Conservation (phyloP, 345 rosid species). For the Gossypium anomalum region DNA sequence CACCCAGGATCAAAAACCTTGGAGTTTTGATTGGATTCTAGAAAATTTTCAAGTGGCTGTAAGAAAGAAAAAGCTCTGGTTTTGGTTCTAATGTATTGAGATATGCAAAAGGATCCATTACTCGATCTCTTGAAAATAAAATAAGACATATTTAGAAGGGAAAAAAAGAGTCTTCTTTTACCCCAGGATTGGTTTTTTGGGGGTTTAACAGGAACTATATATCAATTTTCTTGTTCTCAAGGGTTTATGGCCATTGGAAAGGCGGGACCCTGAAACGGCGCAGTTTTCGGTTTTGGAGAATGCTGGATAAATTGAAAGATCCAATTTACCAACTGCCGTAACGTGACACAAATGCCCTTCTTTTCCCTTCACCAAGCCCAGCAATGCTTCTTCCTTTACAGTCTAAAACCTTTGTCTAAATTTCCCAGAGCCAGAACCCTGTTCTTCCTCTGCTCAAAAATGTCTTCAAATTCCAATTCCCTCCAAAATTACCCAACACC, state of each 20-base stretch:
- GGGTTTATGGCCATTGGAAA: not conserved
- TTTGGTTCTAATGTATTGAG: conserved; percentile 14
- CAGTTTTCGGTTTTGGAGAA: not conserved
- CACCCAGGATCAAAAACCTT: conserved; percentile 23
- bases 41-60: conserved; percentile 1
- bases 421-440: conserved; percentile 31
- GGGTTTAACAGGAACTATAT: not conserved
- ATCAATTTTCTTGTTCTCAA: not conserved
- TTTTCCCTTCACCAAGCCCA: not conserved
- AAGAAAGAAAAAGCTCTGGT: conserved; percentile 9
- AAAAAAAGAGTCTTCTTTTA: not conserved
- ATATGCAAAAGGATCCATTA: conserved; percentile 13
- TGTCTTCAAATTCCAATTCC: conserved; percentile 27
- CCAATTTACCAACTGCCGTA: not conserved
- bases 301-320: not conserved
- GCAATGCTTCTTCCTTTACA: conserved; percentile 18
- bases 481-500: conserved; percentile 55
- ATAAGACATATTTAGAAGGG: conserved; percentile 26
- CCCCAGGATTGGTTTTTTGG: not conserved
- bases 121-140: conserved; percentile 27
- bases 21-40: conserved; percentile 11
- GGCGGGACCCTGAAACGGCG: not conserved
- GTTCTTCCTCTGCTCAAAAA: conserved; percentile 14
- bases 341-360: conserved; percentile 24
- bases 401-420: conserved; percentile 21